phyloP scores from a whole-genome alignment of 2,329 filamentous ascomycete genomes.

The Phialophora macrospora region DNA sequence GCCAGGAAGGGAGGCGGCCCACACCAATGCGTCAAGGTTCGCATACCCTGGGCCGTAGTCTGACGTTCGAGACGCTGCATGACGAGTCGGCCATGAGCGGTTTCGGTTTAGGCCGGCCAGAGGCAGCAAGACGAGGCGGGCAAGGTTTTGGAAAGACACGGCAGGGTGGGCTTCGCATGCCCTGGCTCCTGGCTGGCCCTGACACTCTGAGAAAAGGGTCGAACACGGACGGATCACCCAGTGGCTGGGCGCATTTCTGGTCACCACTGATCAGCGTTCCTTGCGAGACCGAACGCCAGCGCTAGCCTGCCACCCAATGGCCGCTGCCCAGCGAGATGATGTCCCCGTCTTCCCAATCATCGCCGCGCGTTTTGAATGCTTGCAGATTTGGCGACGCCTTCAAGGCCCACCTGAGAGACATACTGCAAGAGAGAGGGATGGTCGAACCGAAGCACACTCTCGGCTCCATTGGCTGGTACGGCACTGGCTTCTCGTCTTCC shows the following conservation, averaged over 20 bases:
- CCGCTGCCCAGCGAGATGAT: conserved; percentile 5
- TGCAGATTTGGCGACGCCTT: conserved; percentile 18
- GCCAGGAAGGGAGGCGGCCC: conserved; percentile 29
- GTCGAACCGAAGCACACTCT: conserved; percentile 21
- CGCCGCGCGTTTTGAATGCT: conserved; percentile 16
- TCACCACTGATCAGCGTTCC: conserved; percentile 39
- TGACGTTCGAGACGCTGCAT: conserved; percentile 34
- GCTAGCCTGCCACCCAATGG: conserved; percentile 31
- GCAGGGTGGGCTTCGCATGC: conserved; percentile 34
- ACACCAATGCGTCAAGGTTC: conserved; percentile 37
- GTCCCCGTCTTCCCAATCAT: conserved; percentile 15
- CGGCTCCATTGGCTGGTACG: conserved; percentile 19
- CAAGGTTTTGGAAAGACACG: conserved; percentile 31
- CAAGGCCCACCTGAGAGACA: background rate
- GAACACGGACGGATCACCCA: conserved; percentile 33
- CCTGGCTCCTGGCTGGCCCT: background rate
- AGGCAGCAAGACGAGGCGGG: conserved; percentile 37
- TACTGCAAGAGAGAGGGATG: conserved; percentile 18
- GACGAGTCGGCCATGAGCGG: conserved; percentile 37
- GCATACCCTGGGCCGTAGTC: conserved; percentile 36
- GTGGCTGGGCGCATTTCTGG: conserved; percentile 41
- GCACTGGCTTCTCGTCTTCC: conserved; percentile 8
- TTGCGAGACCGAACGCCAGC: conserved; percentile 35
- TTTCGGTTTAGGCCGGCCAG: conserved; percentile 35
- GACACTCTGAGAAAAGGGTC: conserved; percentile 26